A percentile compares a stretch with the other conserved stretches of the same genome.
Conservation (phyloP, 148 eudicot species). For the Polygonum aviculare region DNA sequence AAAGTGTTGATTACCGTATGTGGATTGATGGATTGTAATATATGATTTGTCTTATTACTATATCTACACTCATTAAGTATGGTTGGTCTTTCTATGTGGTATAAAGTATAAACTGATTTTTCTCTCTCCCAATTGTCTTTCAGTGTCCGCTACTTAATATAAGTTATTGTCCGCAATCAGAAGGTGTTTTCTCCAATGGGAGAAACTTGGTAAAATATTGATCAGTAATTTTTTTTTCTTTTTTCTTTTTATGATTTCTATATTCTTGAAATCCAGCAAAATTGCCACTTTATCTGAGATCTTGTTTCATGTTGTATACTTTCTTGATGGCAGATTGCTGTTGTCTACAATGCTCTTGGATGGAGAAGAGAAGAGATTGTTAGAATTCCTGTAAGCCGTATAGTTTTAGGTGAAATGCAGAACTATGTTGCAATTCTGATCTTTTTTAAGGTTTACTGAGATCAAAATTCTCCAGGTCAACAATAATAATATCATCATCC, state of each 20-base stretch:
- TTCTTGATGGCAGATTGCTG: conserved; percentile 44
- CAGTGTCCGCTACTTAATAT: conserved; percentile 95
- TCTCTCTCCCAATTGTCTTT: conserved; percentile 9
- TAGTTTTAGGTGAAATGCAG: background rate
- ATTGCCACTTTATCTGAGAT: background rate
- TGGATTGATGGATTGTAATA: background rate
- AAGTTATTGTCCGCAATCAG: conserved; percentile 85
- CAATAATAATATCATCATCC: conserved; percentile 34
- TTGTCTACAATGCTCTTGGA: conserved; percentile 82
- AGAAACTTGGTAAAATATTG: conserved; percentile 51
- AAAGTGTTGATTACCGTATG: background rate
- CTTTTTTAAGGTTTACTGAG: background rate
- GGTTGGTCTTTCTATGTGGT: background rate
- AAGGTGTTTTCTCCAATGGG: conserved; percentile 58
- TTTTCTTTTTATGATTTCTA: background rate
- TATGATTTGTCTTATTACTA: background rate
- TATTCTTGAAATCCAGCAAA: background rate
- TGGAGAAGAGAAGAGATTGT: conserved; percentile 78
- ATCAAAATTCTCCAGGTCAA: conserved; percentile 41
- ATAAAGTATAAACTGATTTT: conserved; percentile 9
- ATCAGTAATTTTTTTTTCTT: background rate
- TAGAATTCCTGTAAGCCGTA: conserved; percentile 68
- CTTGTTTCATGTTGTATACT: background rate
- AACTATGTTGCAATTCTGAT: background rate
- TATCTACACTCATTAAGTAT: background rate